A percentile compares a stretch with the other conserved stretches of the same genome.
These are phyloP conservation scores for Sporodiniella umbellata DNA, from an alignment of 371 early-diverging fungal genomes.

Conservation along the genomic window DNA sequence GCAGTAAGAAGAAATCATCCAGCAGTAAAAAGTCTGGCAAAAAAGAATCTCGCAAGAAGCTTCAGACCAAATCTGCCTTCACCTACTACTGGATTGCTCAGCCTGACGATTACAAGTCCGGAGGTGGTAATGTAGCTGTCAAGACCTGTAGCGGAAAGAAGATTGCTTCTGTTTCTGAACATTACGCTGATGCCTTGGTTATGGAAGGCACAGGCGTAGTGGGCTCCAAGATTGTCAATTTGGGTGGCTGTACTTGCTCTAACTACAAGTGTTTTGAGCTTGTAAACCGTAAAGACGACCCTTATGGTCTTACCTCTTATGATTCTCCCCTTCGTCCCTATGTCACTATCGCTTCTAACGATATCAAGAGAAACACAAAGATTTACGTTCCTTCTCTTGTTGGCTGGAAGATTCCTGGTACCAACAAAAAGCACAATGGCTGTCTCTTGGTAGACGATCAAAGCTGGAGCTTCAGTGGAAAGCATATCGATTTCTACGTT, in stretches of 20 bases:
- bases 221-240: constrained; percentile 46
- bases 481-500: constrained; percentile 48
- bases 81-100: constrained; percentile 54
- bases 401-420: constrained; percentile 44
- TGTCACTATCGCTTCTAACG: constrained; percentile 41
- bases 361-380: constrained; percentile 48
- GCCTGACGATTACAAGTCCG: constrained; percentile 29
- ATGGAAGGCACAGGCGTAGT: constrained; percentile 53
- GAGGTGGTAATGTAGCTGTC: constrained; percentile 31
- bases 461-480: constrained; percentile 44
- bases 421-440: constrained; percentile 45
- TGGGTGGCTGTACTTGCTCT: constrained; percentile 45
- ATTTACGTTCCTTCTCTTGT: constrained; percentile 43
- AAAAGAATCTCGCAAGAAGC: constrained; percentile 29
- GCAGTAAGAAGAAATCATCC: neutral
- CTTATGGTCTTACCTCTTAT: constrained; percentile 45
- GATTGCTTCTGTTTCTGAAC: constrained; percentile 37
- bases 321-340: constrained; percentile 46
- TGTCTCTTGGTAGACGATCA: constrained; percentile 45
- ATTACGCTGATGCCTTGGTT: constrained; percentile 46
- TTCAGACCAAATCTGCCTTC: constrained; percentile 36
- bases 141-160: constrained; percentile 44
- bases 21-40: constrained; percentile 6
- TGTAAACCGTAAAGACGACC: constrained; percentile 35
- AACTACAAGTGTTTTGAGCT: constrained; percentile 46